Conservation (phyloP, 2,329 filamentous ascomycete species). For the Keithomyces neogunnii region DNA sequence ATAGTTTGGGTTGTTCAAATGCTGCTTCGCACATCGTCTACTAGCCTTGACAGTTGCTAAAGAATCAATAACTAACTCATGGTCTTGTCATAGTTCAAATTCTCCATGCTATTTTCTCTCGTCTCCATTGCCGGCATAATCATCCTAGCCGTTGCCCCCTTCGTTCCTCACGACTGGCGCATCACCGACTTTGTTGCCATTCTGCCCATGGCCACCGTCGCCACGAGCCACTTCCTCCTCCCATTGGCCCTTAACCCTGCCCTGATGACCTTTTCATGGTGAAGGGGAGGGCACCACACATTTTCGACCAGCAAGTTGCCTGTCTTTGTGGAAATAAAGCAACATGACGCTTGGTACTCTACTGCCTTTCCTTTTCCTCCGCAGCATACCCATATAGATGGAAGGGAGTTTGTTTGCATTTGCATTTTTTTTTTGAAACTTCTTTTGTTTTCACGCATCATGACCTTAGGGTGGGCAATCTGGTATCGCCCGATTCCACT, state of each 20-base stretch:
- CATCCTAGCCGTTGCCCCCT: slow-evolving; percentile 52
- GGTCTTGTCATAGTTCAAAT: slow-evolving; percentile 54
- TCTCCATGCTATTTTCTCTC: slow-evolving; percentile 54
- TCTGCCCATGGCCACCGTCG: slow-evolving; percentile 65
- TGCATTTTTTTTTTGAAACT: not conserved
- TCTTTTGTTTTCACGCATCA: not conserved
- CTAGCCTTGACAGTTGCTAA: too few species aligned
- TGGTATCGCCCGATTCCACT: not conserved
- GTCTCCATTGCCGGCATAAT: slow-evolving; percentile 54
- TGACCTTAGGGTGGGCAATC: not conserved
- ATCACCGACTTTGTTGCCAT: slow-evolving; percentile 69
- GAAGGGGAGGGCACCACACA: slow-evolving; percentile 14
- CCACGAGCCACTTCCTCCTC: slow-evolving; percentile 59
- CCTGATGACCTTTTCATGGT: slow-evolving; percentile 73
- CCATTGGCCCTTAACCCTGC: slow-evolving; percentile 71
- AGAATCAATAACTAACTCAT: slow-evolving; percentile 10
- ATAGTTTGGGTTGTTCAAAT: too few species aligned
- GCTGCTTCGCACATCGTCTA: too few species aligned
- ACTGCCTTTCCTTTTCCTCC: not conserved
- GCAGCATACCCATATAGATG: slow-evolving; percentile 3
- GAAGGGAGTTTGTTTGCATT: not conserved
- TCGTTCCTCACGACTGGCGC: slow-evolving; percentile 57
- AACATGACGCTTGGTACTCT: not conserved
- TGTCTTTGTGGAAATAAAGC: not conserved
- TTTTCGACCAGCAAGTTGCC: too few species aligned